A percentile compares a stretch with the other conserved stretches of the same genome.
phyloP scores from a whole-genome alignment of 176 grass and related monocot genomes.

The Eragrostis curvula region DNA sequence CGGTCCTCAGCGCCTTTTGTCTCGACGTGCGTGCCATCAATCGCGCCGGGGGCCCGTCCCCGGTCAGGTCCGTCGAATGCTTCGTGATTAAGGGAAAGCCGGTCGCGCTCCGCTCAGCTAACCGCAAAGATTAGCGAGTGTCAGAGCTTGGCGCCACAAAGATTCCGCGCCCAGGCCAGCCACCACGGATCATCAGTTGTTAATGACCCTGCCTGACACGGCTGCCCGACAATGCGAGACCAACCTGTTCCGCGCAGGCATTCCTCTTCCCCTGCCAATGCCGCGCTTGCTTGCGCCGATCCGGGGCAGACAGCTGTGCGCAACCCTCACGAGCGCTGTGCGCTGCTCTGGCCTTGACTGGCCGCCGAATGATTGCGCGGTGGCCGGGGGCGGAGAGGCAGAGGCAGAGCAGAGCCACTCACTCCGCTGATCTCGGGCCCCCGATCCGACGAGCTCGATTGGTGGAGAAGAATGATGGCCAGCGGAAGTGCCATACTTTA shows the following conservation, averaged over 20 bases:
- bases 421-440: background rate
- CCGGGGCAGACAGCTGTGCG: constrained; percentile 7
- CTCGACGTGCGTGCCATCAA: constrained; percentile 9
- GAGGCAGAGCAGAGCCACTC: background rate
- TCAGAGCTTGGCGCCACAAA: background rate
- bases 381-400: constrained; percentile 5
- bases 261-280: no score
- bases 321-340: background rate
- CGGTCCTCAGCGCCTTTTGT: background rate
- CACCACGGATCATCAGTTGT: background rate
- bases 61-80: background rate
- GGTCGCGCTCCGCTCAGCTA: background rate
- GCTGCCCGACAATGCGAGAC: constrained; percentile 1
- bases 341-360: background rate
- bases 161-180: constrained; percentile 2
- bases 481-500: constrained; percentile 23
- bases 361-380: constrained; percentile 26
- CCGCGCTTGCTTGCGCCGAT: no score
- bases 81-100: constrained; percentile 5
- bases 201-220: constrained; percentile 11
- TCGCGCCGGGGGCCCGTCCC: background rate
- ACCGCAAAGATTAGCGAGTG: background rate
- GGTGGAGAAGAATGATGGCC: constrained; percentile 26
- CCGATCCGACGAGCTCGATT: background rate
- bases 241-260: constrained; percentile 44